Base-by-base conservation (phyloP, 2,329 filamentous ascomycete species). In the Pseudofabraea citricarpa region DNA sequence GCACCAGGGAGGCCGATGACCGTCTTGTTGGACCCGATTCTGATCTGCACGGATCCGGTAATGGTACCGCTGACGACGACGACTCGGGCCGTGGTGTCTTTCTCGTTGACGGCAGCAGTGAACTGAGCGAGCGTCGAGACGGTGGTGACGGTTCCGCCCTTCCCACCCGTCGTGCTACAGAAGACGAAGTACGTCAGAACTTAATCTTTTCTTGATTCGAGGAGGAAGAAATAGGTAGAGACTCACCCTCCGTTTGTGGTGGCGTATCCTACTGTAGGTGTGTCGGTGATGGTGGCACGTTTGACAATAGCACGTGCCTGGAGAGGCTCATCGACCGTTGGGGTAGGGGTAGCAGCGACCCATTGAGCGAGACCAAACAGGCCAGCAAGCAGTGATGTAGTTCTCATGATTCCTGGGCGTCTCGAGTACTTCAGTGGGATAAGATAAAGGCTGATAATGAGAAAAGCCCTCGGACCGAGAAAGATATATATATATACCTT, bases 121-220 rank as follows among this genome's bases (percentile, higher is more conserved):
- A 80, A 68, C 19, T 67, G 61, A 19, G 70, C 66, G 26, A 76
- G 71, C 5, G 67, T 69, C 15, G 70, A 70, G 40, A 80, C 76
- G 6, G 74, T 77, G 21, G 70, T 73, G 8, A 73, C 75, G 2
- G 70, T 64, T 35, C 75, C 75, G 18, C 70, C 73, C 15, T 67
- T 63, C 40, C 77, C 76, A 41, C 76, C 77, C 5, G 68, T 79
- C 3, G 75, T 79, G 7, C 35, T 37, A 20, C 20, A 12, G 33
- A 19, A 19, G 19, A 20, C n/a, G n/a, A n/a, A n/a, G n/a, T n/a
- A n/a, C n/a, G n/a, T n/a, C n/a, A n/a, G n/a, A n/a, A n/a, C n/a
- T n/a, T n/a, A n/a, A n/a, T n/a, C n/a, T n/a, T n/a, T n/a, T n/a
- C n/a, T n/a, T n/a, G n/a, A n/a, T n/a, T n/a, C n/a, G n/a, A n/a